A percentile compares a stretch with the other conserved stretches of the same genome.
Evolutionary conservation across 129 eudicot genomes (phyloP).

Genomic region (Logfia minima): DNA sequence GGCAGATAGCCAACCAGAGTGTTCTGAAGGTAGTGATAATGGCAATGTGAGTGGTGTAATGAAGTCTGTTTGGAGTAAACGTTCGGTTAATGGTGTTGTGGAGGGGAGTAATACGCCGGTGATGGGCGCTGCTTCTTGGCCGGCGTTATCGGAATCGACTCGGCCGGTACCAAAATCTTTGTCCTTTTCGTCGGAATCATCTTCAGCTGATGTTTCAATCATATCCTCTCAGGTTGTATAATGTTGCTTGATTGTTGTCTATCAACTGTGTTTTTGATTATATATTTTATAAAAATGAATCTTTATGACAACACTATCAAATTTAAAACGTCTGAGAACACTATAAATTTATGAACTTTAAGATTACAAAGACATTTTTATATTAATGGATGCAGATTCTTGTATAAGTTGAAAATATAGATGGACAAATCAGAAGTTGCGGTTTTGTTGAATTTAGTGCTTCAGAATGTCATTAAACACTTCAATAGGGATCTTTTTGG

Average conservation of each 20-base stretch:
- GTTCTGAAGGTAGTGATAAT: conserved; percentile 16
- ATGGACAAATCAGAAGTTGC: background rate
- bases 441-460: background rate
- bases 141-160: conserved; percentile 62
- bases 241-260: background rate
- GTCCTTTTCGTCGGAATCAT: conserved; percentile 23
- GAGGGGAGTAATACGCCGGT: conserved; percentile 37
- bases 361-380: too few species aligned
- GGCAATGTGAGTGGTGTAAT: conserved; percentile 47
- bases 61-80: conserved; percentile 65
- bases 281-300: too few species aligned
- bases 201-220: conserved; percentile 34
- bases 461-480: background rate
- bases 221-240: conserved; percentile 27
- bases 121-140: conserved; percentile 69
- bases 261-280: background rate
- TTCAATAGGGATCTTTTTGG: background rate
- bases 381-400: background rate
- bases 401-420: background rate
- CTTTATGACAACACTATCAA: background rate
- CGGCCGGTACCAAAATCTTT: conserved; percentile 37
- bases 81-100: conserved; percentile 46
- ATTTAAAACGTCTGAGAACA: background rate
- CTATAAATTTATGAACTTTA: background rate
- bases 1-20: conserved; percentile 22